Evolutionary conservation across 257 asterid species (phyloP), one percentile per base, ranked within the genome.

Genomic region (Primulina tabacum): DNA sequence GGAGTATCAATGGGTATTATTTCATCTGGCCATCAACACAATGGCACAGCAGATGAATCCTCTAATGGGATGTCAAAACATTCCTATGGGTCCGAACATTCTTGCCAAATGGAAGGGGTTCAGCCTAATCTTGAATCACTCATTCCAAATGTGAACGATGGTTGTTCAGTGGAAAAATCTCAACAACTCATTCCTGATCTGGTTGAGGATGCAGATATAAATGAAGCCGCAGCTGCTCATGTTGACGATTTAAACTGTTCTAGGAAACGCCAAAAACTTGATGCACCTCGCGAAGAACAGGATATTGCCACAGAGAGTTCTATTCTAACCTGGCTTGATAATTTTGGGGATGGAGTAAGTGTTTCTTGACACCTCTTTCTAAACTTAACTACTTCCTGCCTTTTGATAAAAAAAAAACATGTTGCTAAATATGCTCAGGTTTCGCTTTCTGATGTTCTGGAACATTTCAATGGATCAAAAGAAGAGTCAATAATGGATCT

Each of bases 271-370:
- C 89, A 73, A 80, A 92, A 86, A 69, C 62, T 82, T 32, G 75
- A 84, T 28, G 82, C 70, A 40, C 75, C 78, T 34, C 78, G 67
- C 28, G 75, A 14, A 11, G 74, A 75, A 69, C 77, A 62, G 62
- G 29, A 72, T 64, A 69, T 62, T 74, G 65, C 65, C 32, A 86
- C 92, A 20, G 86, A 79, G 71, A 76, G 70, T 78, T 83, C 93
- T 67, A 67, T 90, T 38, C 62, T 92, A 62, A 55, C 71, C 80
- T 80, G 82, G 87, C 81, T 92, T 64, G 78, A 82, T 77, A 82
- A 79, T 76, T 88, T 81, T 65, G 74, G 82, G 52, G 80, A 82
- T 43, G 98, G 97, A 84, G 98, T 92, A 67, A 70, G 90, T 81
- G 52, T 40, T 40, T 40, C 17, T 12, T 40, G 52, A 40, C 52